These are phyloP conservation scores for Diospyros lotus DNA, from an alignment of 148 eudicot genomes.

Conservation along the genomic window DNA sequence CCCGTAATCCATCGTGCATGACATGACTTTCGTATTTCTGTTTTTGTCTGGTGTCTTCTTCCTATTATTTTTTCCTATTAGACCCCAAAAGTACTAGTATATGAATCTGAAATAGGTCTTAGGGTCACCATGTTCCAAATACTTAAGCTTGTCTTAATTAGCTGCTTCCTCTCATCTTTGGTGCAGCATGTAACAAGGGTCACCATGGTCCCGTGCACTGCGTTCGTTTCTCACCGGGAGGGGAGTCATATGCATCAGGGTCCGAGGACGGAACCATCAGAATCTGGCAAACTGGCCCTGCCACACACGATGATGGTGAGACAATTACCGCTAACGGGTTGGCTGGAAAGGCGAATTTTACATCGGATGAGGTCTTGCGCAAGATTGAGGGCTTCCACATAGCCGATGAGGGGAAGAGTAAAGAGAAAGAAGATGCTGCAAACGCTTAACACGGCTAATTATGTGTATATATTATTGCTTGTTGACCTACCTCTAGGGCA, in stretches of 20 bases:
- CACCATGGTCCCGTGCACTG: slow-evolving; percentile 99
- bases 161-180: not conserved
- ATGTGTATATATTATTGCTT: not conserved
- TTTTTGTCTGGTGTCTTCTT: no score
- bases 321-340: slow-evolving; percentile 20
- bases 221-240: slow-evolving; percentile 87
- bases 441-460: slow-evolving; percentile 17
- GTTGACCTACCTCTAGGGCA: not conserved
- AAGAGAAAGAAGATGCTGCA: slow-evolving; percentile 33
- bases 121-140: no score
- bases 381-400: slow-evolving; percentile 56
- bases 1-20: no score
- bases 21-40: no score
- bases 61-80: no score
- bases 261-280: slow-evolving; percentile 81
- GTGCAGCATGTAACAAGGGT: slow-evolving; percentile 93
- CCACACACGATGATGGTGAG: slow-evolving; percentile 30
- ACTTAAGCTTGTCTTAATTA: no score
- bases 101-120: no score
- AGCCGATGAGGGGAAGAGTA: slow-evolving; percentile 41
- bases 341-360: slow-evolving; percentile 34
- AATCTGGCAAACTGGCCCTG: slow-evolving; percentile 73
- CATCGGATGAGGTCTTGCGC: slow-evolving; percentile 36
- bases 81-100: no score
- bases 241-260: slow-evolving; percentile 92